Percentiles rank a stretch among this genome's conserved stretches.
Evolutionary conservation across 495 filamentous ascomycete genomes (phyloP).

Genomic region (Aspergillus leporis): DNA sequence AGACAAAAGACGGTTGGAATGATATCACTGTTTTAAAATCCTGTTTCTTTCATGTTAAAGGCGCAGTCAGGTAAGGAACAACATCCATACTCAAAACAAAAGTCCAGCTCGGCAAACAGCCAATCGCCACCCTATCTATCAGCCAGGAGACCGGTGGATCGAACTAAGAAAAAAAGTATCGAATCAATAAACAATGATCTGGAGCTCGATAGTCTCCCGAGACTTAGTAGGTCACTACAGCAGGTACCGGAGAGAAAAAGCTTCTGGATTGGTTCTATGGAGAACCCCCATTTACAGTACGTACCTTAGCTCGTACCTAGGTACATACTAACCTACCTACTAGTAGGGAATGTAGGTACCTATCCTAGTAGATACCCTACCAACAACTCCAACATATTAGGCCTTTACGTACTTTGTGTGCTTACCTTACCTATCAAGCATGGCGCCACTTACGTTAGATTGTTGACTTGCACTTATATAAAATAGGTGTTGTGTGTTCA

Average conservation of each 20-base stretch:
- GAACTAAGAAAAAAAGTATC: conserved; percentile 7
- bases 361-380: not conserved
- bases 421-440: conserved; percentile 13
- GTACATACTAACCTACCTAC: not conserved
- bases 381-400: not conserved
- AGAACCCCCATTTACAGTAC: not conserved
- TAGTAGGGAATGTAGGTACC: not conserved
- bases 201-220: conserved; percentile 19
- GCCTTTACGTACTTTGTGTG: not conserved
- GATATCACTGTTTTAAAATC: not conserved
- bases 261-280: conserved; percentile 20
- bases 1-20: not conserved
- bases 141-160: conserved; percentile 19
- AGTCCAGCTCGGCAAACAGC: not conserved
- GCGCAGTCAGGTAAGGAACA: not conserved
- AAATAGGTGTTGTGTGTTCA: not conserved
- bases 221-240: conserved; percentile 14
- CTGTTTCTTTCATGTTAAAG: not conserved
- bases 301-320: not conserved
- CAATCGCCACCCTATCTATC: conserved; percentile 12
- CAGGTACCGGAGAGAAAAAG: conserved; percentile 15
- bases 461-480: not conserved
- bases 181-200: conserved; percentile 21
- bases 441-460: conserved; percentile 2
- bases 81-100: not conserved